Percentiles rank a stretch among this genome's conserved stretches.
These are phyloP conservation scores for Parascedosporium putredinis DNA, from an alignment of 2,329 filamentous ascomycete species.

Conservation along the genomic window DNA sequence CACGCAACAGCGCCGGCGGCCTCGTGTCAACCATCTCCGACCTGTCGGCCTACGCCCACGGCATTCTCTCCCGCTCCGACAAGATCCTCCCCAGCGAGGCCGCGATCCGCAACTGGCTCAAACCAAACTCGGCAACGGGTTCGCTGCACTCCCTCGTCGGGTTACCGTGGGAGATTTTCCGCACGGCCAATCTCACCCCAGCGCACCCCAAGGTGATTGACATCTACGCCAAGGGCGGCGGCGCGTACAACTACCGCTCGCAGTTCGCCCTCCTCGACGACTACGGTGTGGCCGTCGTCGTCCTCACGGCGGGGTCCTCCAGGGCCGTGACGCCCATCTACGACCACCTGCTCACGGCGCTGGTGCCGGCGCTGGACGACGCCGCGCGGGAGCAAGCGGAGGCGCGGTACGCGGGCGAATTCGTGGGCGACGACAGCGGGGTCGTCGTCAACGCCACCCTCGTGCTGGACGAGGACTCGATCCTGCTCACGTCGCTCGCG, in stretches of 20 bases:
- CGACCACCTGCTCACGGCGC: constrained; percentile 17
- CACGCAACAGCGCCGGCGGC: constrained; percentile 19
- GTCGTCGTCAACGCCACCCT: constrained; percentile 13
- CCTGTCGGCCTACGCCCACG: constrained; percentile 18
- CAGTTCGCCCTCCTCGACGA: constrained; percentile 25
- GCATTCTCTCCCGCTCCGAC: constrained; percentile 19
- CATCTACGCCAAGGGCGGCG: constrained; percentile 25
- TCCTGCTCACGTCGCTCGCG: constrained; percentile 15
- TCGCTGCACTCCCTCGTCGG: constrained; percentile 21
- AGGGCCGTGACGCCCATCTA: constrained; percentile 17
- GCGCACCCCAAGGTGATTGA: constrained; percentile 18
- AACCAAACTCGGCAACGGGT: constrained; percentile 21
- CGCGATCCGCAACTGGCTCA: constrained; percentile 23
- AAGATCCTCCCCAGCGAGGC: constrained; percentile 13
- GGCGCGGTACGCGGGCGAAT: constrained; percentile 14
- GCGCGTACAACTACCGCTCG: constrained; percentile 22
- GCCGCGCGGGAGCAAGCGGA: constrained; percentile 17
- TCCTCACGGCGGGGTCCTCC: constrained; percentile 22
- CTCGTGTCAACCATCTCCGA: constrained; percentile 24
- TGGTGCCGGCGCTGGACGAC: constrained; percentile 19
- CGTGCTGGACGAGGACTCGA: constrained; percentile 16
- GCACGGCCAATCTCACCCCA: constrained; percentile 16
- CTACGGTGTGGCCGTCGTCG: constrained; percentile 21
- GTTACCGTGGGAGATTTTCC: constrained; percentile 27
- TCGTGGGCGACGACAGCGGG: background rate